A percentile compares a stretch with the other conserved stretches of the same genome.
These are phyloP conservation scores for Colletotrichum phormii DNA, from an alignment of 2,329 filamentous ascomycete species.

Conservation along the genomic window DNA sequence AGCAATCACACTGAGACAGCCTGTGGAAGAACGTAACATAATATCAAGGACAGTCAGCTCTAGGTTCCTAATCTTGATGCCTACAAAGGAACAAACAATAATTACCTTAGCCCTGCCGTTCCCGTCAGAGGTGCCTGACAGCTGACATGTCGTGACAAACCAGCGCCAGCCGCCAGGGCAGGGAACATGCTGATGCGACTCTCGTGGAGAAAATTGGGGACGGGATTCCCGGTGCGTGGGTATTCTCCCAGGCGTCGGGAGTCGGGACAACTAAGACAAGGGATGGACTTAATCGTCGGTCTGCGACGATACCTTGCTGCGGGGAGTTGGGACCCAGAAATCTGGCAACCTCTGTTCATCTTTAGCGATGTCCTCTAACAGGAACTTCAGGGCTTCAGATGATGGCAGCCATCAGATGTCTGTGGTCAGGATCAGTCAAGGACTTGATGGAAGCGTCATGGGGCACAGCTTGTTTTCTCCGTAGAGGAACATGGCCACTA, in stretches of 20 bases:
- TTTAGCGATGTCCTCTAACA: neutral
- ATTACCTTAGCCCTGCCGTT: conserved; percentile 5
- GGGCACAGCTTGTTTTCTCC: neutral
- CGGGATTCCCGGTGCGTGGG: conserved; percentile 7
- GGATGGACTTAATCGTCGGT: neutral
- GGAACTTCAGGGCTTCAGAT: neutral
- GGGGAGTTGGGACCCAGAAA: neutral
- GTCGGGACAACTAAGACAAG: neutral
- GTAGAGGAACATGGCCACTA: neutral
- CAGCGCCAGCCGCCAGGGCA: neutral
- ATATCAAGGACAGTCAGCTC: neutral
- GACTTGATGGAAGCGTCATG: neutral
- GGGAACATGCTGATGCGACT: conserved; percentile 7
- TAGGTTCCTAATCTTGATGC: neutral
- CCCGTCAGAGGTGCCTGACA: conserved; percentile 7
- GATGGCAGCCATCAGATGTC: conserved; percentile 4
- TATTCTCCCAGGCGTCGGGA: conserved; percentile 7
- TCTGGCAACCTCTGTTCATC: neutral
- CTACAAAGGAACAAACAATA: neutral
- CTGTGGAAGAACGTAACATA: neutral
- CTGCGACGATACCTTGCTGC: conserved; percentile 4
- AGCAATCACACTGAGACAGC: neutral
- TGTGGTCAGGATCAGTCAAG: neutral
- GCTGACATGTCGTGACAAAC: neutral
- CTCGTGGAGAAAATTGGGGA: conserved; percentile 2